Conservation (phyloP, 2,329 filamentous ascomycete genomes). For the Botrytis tulipae region DNA sequence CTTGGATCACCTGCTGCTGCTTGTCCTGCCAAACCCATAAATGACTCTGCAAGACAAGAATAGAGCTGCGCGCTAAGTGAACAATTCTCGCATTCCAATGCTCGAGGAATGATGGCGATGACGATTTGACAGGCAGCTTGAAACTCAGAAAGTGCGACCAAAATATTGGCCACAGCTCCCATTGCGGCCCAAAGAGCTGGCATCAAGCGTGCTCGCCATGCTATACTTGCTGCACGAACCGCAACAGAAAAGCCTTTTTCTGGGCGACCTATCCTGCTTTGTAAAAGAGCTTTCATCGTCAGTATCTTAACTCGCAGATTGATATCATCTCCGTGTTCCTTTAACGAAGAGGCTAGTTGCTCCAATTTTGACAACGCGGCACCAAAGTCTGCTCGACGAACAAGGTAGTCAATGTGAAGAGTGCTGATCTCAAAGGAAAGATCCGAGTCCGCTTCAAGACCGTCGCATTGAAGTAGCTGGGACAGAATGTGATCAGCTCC, state of each 20-base stretch:
- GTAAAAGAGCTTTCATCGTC: slow-evolving; percentile 59
- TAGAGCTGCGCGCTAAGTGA: slow-evolving; percentile 57
- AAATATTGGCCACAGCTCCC: slow-evolving; percentile 53
- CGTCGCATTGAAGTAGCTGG: slow-evolving; percentile 48
- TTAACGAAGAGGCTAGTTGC: slow-evolving; percentile 48
- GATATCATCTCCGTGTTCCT: slow-evolving; percentile 58
- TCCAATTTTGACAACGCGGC: slow-evolving; percentile 55
- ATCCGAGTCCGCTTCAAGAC: slow-evolving; percentile 53
- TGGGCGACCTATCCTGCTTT: slow-evolving; percentile 57
- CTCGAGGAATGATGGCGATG: slow-evolving; percentile 61
- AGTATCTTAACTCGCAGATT: slow-evolving; percentile 60
- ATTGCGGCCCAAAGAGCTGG: slow-evolving; percentile 61
- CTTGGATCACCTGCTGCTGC: slow-evolving; percentile 39
- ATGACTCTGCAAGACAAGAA: slow-evolving; percentile 59
- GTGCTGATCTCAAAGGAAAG: slow-evolving; percentile 57
- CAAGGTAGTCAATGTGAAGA: slow-evolving; percentile 57
- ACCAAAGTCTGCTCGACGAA: slow-evolving; percentile 51
- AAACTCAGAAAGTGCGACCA: slow-evolving; percentile 61
- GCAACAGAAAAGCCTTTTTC: slow-evolving; percentile 65
- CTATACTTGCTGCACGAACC: slow-evolving; percentile 61
- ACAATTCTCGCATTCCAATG: slow-evolving; percentile 59
- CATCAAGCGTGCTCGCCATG: slow-evolving; percentile 57
- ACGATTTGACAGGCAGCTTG: slow-evolving; percentile 54
- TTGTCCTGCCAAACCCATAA: slow-evolving; percentile 61
- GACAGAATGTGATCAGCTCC: slow-evolving; percentile 56